These are phyloP conservation scores for Phytophthora parvispora DNA, from an alignment of 352 stramenopile genomes.

Conservation along the genomic window DNA sequence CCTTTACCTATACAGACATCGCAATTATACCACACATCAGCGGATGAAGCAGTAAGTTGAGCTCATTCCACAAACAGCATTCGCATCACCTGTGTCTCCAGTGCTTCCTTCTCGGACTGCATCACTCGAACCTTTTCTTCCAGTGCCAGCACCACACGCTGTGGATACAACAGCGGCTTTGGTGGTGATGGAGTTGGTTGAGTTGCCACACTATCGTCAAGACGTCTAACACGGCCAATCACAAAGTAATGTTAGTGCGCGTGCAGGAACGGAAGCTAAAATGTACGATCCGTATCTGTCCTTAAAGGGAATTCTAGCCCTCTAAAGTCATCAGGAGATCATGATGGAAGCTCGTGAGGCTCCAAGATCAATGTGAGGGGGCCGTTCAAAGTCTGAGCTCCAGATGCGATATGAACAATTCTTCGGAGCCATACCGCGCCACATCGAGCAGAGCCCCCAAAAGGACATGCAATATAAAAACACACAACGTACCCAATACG, in stretches of 20 bases:
- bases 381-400: constrained; percentile 20
- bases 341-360: constrained; percentile 6
- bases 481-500: constrained; percentile 50
- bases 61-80: not conserved
- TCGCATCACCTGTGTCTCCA: constrained; percentile 45
- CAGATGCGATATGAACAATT: constrained; percentile 3
- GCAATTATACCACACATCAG: constrained; percentile 9
- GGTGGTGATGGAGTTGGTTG: constrained; percentile 36
- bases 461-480: constrained; percentile 16
- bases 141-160: constrained; percentile 51
- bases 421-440: constrained; percentile 14
- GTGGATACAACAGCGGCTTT: constrained; percentile 43
- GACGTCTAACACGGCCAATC: constrained; percentile 20
- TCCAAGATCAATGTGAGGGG: constrained; percentile 36
- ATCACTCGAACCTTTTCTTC: constrained; percentile 51
- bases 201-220: constrained; percentile 39
- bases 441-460: constrained; percentile 28
- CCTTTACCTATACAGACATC: constrained; percentile 32
- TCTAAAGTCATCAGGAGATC: constrained; percentile 91
- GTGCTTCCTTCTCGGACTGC: constrained; percentile 46
- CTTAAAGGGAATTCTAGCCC: constrained; percentile 89
- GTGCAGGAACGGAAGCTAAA: not conserved
- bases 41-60: not conserved
- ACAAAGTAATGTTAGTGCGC: constrained; percentile 6
- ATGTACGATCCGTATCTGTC: constrained; percentile 93